Evolutionary conservation across 768 basidiomycete species (phyloP), one percentile per base, ranked within the genome.

Genomic region (Tylopilus rubrobrunneus): DNA sequence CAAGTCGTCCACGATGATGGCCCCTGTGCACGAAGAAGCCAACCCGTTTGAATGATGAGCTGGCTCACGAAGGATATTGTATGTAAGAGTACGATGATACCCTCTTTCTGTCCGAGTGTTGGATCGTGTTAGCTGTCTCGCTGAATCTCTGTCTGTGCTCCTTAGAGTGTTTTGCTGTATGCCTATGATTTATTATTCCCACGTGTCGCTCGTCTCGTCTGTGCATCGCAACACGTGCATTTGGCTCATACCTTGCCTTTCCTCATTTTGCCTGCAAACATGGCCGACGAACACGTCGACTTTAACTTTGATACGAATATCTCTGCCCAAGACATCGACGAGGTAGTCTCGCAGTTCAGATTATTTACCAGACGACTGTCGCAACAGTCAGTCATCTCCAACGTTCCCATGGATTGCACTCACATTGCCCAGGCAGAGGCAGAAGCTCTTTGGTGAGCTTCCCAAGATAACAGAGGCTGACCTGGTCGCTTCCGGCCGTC

Each of bases 1-100:
- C 15, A 71, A 63, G 42, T 50, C 61, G 42, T 58, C 66, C 31
- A 31, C 7, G 5, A 11, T 11, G 34, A 56, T 57, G 27, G 53
- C 59, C 47, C 63, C 63, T 31, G 73, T 75, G 62, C 74, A 73
- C 49, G 82, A 83, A 60, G 86, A 84, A 49, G 83, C 85, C 66
- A 91, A 89, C 63, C 89, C 89, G 19, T 91, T 92, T 84, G 60
- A 63, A 52, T 57, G 46, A 60, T 25, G 50, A 52, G 2, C 19
- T 36, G 48, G 40, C 28, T 29, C 17, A 8, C 45, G 41, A 41
- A 45, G 56, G 51, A 45, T 21, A 44, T 10, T 51, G 40, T 63
- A 23, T 68, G 67, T 68, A 68, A 66, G 70, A 66, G 57, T 46
- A 42, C 49, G 57, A 58, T 57, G 40, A 61, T 61, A 56, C 53